Percentiles rank a stretch among this genome's conserved stretches.
Conservation (phyloP, 129 eudicot species). For the Chrysanthemum seticuspe region DNA sequence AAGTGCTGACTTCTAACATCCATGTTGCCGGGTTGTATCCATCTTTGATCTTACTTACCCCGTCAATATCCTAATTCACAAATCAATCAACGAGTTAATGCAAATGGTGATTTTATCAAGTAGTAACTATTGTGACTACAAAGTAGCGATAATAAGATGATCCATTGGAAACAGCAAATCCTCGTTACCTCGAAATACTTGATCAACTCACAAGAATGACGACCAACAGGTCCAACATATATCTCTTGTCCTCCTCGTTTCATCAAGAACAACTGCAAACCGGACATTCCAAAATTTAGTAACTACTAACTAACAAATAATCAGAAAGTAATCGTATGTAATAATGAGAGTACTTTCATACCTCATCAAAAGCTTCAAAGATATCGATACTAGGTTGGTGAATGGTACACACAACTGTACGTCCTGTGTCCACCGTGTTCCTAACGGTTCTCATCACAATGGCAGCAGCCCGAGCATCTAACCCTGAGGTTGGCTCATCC, state of each 20-base stretch:
- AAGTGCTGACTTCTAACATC: conserved; percentile 64
- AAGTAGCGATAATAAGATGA: too few species aligned
- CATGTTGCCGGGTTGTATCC: conserved; percentile 76
- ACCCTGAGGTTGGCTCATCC: conserved; percentile 66
- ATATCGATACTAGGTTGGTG: conserved; percentile 67
- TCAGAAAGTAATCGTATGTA: background rate
- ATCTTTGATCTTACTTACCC: conserved; percentile 56
- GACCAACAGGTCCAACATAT: conserved; percentile 86
- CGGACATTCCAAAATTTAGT: background rate
- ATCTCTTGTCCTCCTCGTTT: conserved; percentile 86
- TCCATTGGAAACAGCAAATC: too few species aligned
- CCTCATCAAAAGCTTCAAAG: conserved; percentile 73
- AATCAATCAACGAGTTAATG: background rate
- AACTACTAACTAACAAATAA: background rate
- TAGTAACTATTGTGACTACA: too few species aligned
- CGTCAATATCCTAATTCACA: conserved; percentile 35
- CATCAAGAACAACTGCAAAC: conserved; percentile 69
- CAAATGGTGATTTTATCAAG: too few species aligned
- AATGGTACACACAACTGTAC: conserved; percentile 69
- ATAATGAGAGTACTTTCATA: background rate
- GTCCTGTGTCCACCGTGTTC: conserved; percentile 64
- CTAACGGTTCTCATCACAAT: conserved; percentile 67
- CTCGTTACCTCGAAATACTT: conserved; percentile 55
- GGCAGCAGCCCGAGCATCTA: conserved; percentile 69
- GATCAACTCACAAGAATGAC: conserved; percentile 70